Conservation (phyloP, 225 moss, liverwort and hornwort genomes). For the Straminergon stramineum region DNA sequence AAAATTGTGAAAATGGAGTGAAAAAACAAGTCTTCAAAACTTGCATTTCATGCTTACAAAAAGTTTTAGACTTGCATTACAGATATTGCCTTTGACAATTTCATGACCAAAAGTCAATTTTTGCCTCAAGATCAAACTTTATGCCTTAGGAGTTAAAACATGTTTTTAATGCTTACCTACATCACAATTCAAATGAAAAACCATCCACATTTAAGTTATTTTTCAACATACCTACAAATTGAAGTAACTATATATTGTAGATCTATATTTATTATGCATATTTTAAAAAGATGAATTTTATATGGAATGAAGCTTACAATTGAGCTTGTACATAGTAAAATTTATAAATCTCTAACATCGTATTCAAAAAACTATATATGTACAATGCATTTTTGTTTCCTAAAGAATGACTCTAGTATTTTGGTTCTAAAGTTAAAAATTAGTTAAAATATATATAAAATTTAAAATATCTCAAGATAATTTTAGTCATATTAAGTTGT, state of each 20-base stretch:
- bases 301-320: background rate
- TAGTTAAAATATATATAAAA: background rate
- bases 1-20: no score
- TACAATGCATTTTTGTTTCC: background rate
- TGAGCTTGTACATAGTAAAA: background rate
- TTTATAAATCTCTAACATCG: background rate
- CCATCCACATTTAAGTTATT: background rate
- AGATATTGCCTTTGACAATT: background rate
- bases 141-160: accelerated
- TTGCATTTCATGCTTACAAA: background rate
- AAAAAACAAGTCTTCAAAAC: background rate
- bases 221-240: background rate
- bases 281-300: background rate
- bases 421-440: background rate
- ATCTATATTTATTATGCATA: background rate
- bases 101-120: background rate
- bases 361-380: background rate
- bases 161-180: background rate
- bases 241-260: background rate
- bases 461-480: background rate
- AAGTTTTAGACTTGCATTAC: background rate
- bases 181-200: background rate
- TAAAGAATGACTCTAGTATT: background rate
- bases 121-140: background rate
- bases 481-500: background rate